Evolutionary conservation across 2,329 filamentous ascomycete species (phyloP).

Genomic region (Talaromyces sp.): DNA sequence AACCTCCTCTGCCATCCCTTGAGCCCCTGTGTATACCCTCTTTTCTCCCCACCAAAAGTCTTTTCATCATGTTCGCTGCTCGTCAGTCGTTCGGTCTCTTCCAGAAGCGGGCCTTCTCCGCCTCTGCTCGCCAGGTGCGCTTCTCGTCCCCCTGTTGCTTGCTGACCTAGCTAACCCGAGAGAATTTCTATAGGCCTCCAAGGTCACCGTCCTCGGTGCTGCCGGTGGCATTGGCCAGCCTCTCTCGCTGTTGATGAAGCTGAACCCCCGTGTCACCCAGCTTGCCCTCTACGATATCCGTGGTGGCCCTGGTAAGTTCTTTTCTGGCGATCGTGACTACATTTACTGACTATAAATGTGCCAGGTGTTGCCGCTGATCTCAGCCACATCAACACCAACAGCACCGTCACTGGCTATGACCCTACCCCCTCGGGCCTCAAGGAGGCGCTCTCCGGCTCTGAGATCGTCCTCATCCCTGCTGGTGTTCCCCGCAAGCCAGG

Average conservation of each 20-base stretch:
- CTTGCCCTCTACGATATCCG: constrained; percentile 98
- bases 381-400: constrained; percentile 99
- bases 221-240: constrained; percentile 98
- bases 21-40: constrained; percentile 2
- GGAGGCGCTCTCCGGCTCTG: constrained; percentile 74
- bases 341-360: constrained; percentile 16
- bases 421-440: constrained; percentile 69
- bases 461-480: constrained; percentile 95
- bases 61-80: constrained; percentile 68
- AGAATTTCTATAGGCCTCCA: constrained; percentile 64
- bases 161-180: background rate
- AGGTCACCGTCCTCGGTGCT: constrained; percentile 95
- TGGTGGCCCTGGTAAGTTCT: constrained; percentile 70
- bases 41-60: constrained; percentile 2
- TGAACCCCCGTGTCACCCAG: constrained; percentile 90
- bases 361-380: constrained; percentile 95
- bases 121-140: constrained; percentile 69
- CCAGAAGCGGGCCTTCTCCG: constrained; percentile 77
- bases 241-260: constrained; percentile 95
- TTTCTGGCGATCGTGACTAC: background rate
- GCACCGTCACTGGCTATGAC: constrained; percentile 83
- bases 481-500: constrained; percentile 98
- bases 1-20: constrained; percentile 9
- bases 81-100: constrained; percentile 50
- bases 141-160: background rate